Conservation (phyloP, 148 eudicot species). For the Silene latifolia region DNA sequence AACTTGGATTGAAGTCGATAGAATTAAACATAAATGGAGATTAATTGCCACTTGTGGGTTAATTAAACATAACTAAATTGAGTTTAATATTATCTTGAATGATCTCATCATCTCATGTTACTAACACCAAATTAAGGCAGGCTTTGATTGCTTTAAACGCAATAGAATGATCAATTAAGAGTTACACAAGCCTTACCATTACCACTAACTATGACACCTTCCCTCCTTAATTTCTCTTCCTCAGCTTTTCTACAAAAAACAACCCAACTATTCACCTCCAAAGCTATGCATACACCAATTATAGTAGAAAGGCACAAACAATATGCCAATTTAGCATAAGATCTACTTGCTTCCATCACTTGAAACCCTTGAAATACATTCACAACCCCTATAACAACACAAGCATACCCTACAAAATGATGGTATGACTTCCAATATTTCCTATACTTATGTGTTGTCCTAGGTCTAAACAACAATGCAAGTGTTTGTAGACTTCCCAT, state of each 20-base stretch:
- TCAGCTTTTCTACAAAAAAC: slow-evolving; percentile 83
- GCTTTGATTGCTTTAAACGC: too few species aligned
- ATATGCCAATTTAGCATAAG: slow-evolving; percentile 64
- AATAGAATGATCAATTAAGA: slow-evolving; percentile 22
- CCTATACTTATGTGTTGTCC: slow-evolving; percentile 72
- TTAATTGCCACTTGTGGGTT: too few species aligned
- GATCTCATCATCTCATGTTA: too few species aligned
- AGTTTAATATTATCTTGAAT: too few species aligned
- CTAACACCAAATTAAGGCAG: too few species aligned
- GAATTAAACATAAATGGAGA: too few species aligned
- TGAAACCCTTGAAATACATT: slow-evolving; percentile 90
- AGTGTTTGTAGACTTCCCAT: slow-evolving; percentile 71
- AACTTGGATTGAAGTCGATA: too few species aligned
- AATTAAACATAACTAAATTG: too few species aligned
- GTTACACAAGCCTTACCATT: slow-evolving; percentile 41
- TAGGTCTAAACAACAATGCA: slow-evolving; percentile 82
- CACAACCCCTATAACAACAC: slow-evolving; percentile 77
- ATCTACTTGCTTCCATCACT: slow-evolving; percentile 65
- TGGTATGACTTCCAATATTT: slow-evolving; percentile 98
- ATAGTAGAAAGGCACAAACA: slow-evolving; percentile 68
- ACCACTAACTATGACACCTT: slow-evolving; percentile 44
- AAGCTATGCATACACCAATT: slow-evolving; percentile 70
- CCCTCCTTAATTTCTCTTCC: slow-evolving; percentile 83
- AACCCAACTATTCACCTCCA: slow-evolving; percentile 96
- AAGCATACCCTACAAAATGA: slow-evolving; percentile 93